A percentile compares a stretch with the other conserved stretches of the same genome.
Evolutionary conservation across 345 rosid species (phyloP).

Genomic region (Isatis tinctoria): DNA sequence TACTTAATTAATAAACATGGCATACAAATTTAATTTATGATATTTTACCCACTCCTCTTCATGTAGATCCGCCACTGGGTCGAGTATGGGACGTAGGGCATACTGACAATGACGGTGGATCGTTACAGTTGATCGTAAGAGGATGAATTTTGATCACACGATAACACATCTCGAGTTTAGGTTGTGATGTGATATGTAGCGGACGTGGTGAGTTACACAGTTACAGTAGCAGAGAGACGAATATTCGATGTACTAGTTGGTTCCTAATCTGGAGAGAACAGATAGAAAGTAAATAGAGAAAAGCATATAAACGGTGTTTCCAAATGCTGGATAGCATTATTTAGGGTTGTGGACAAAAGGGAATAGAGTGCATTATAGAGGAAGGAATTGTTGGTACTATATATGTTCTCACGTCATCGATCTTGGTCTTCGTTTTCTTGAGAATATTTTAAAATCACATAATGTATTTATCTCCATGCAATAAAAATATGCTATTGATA

Average conservation of each 20-base stretch:
- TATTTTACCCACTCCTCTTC: too few relatives aligned
- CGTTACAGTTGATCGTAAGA: background rate
- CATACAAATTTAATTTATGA: too few relatives aligned
- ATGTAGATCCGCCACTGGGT: too few relatives aligned
- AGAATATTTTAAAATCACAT: background rate
- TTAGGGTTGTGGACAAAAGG: slow-evolving; percentile 18
- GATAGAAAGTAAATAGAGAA: background rate
- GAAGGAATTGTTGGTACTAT: slow-evolving; percentile 8
- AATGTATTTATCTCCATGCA: background rate
- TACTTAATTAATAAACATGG: too few relatives aligned
- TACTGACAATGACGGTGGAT: background rate
- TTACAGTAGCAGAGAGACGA: slow-evolving; percentile 5
- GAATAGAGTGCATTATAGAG: slow-evolving; percentile 11
- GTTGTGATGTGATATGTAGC: background rate
- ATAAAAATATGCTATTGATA: too few relatives aligned
- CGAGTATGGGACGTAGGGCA: background rate
- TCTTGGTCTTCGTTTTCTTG: background rate
- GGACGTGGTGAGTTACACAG: slow-evolving; percentile 13
- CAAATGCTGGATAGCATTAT: slow-evolving; percentile 21
- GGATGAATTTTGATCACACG: background rate
- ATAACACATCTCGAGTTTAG: background rate
- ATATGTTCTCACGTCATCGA: slow-evolving; percentile 4
- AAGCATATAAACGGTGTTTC: slow-evolving; percentile 17
- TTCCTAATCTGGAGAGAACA: background rate
- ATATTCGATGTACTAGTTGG: background rate